phyloP scores from a whole-genome alignment of 2,329 filamentous ascomycete genomes.

The Trichoderma sp. region DNA sequence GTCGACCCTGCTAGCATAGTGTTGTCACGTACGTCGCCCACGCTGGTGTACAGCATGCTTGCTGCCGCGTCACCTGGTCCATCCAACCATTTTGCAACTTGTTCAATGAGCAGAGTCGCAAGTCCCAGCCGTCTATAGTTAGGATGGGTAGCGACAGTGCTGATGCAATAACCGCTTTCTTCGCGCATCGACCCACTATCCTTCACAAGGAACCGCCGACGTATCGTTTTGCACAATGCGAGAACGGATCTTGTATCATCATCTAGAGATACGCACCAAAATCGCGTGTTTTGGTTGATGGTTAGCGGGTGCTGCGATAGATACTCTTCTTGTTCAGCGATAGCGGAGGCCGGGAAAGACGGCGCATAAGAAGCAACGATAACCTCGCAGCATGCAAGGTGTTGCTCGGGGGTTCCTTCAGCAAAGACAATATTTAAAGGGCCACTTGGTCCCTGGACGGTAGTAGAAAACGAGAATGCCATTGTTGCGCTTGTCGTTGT shows the following conservation, averaged over 20 bases:
- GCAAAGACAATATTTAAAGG: neutral
- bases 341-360: neutral
- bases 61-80: neutral
- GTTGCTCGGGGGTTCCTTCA: neutral
- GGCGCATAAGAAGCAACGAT: neutral
- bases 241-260: neutral
- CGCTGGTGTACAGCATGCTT: conserved; percentile 5
- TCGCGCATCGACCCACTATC: neutral
- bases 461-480: neutral
- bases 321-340: neutral
- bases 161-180: neutral
- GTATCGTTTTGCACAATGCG: neutral
- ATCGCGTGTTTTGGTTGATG: neutral
- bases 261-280: neutral
- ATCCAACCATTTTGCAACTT: conserved; percentile 2
- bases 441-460: neutral
- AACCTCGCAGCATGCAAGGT: neutral
- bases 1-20: neutral
- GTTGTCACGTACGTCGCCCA: neutral
- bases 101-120: neutral
- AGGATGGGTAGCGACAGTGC: neutral
- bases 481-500: neutral
- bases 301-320: neutral
- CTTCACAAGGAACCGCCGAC: neutral
- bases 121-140: neutral